Percentiles rank a stretch among this genome's conserved stretches.
Conservation (phyloP, 768 basidiomycete species). For the Cyathus striatus region DNA sequence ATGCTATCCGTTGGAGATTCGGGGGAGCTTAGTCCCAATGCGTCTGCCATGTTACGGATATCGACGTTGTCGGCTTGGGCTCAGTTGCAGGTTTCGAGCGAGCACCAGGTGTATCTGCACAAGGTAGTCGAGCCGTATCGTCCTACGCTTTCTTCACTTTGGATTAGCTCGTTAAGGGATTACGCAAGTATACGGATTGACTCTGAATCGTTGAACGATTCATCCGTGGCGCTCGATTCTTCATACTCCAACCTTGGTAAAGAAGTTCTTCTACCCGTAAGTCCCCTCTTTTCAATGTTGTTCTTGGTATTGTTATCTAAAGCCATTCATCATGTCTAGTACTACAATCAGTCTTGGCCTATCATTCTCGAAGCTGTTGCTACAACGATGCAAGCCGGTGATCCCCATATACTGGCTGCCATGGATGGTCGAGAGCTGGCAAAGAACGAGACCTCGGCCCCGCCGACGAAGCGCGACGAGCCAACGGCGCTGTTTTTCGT, state of each 20-base stretch:
- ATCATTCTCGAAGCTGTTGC: conserved; percentile 84
- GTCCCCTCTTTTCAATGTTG: conserved; percentile 23
- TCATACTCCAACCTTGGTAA: conserved; percentile 86
- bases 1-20: conserved; percentile 84
- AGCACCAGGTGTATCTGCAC: conserved; percentile 67
- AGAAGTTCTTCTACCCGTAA: conserved; percentile 86
- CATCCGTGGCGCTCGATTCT: conserved; percentile 71
- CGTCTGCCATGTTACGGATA: conserved; percentile 90
- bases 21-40: conserved; percentile 86
- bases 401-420: conserved; percentile 66
- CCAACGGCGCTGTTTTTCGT: conserved; percentile 83
- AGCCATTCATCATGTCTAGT: conserved; percentile 42
- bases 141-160: conserved; percentile 68
- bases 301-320: background rate
- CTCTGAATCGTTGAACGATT: conserved; percentile 79
- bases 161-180: conserved; percentile 86
- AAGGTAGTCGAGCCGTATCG: conserved; percentile 82
- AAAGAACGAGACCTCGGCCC: conserved; percentile 15
- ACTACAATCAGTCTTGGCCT: conserved; percentile 80
- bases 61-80: conserved; percentile 96
- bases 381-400: conserved; percentile 65
- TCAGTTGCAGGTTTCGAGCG: conserved; percentile 77
- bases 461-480: conserved; percentile 38
- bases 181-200: conserved; percentile 89
- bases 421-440: conserved; percentile 69